A percentile compares a stretch with the other conserved stretches of the same genome.
Conservation (phyloP, 2,329 filamentous ascomycete genomes). For the Penicillium sp. region DNA sequence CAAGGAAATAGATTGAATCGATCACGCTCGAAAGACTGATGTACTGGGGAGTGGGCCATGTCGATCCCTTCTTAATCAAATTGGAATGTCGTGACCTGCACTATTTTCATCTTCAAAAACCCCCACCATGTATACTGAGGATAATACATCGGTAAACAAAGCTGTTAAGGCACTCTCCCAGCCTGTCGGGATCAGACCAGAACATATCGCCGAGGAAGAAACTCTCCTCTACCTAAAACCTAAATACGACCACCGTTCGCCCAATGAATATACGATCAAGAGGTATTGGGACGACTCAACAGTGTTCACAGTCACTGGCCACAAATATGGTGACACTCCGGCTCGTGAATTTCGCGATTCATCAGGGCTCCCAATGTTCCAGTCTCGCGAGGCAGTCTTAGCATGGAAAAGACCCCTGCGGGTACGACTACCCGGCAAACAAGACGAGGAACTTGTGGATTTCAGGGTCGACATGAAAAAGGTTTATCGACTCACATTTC, state of each 20-base stretch:
- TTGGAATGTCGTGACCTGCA: background rate
- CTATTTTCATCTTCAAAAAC: background rate
- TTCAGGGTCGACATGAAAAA: slow-evolving; percentile 8
- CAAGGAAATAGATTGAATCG: background rate
- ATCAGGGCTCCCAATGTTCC: slow-evolving; percentile 25
- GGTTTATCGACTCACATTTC: slow-evolving; percentile 16
- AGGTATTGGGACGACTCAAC: slow-evolving; percentile 17
- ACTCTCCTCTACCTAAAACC: slow-evolving; percentile 18
- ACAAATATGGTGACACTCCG: slow-evolving; percentile 17
- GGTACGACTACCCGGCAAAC: slow-evolving; percentile 20
- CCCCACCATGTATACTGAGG: background rate
- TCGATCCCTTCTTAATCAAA: background rate
- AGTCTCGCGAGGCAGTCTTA: slow-evolving; percentile 13
- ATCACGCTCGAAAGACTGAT: background rate
- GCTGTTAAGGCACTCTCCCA: background rate
- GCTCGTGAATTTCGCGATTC: slow-evolving; percentile 25
- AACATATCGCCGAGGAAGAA: slow-evolving; percentile 19
- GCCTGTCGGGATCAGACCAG: slow-evolving; percentile 19
- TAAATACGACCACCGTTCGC: slow-evolving; percentile 13
- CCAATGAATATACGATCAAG: slow-evolving; percentile 13
- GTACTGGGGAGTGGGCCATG: background rate
- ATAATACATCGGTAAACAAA: background rate
- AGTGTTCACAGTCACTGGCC: slow-evolving; percentile 22
- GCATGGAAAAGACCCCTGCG: slow-evolving; percentile 13
- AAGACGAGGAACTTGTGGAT: slow-evolving; percentile 7